Percentiles rank a stretch among this genome's conserved stretches.
Evolutionary conservation across 441 rosid species (phyloP).

Genomic region (Eugenia klotzschiana): DNA sequence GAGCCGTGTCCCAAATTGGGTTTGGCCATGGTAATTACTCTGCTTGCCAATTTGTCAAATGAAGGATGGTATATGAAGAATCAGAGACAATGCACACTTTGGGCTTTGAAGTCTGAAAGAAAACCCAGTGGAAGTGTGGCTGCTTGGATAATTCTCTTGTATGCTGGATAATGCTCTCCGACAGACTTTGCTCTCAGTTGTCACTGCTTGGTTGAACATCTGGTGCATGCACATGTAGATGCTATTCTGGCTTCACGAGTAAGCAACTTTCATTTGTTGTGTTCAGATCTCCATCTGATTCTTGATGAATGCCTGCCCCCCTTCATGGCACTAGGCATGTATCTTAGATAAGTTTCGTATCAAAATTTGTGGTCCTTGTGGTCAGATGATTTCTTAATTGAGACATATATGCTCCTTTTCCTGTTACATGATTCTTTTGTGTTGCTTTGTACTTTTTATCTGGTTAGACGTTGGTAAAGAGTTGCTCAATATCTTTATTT

Average conservation of each 20-base stretch:
- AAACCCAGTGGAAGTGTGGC: background rate
- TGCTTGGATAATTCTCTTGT: background rate
- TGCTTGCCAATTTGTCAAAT: background rate
- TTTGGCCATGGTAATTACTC: background rate
- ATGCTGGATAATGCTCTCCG: background rate
- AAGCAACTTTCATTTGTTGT: background rate
- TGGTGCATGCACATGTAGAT: background rate
- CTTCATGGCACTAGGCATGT: background rate
- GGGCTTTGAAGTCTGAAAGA: background rate
- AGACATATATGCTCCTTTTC: background rate
- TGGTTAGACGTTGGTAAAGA: background rate
- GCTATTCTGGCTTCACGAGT: background rate
- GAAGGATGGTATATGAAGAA: background rate
- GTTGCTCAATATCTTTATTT: background rate
- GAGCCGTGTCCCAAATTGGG: background rate
- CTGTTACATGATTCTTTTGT: background rate
- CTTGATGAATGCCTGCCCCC: background rate
- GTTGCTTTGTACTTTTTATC: background rate
- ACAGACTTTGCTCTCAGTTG: background rate
- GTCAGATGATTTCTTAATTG: background rate
- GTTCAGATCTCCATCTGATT: background rate
- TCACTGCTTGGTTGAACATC: background rate
- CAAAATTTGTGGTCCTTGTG: background rate
- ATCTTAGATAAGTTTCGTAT: background rate
- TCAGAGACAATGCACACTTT: background rate